Base-by-base conservation (phyloP, 345 rosid genomes). In the Melaleuca alternifolia region DNA sequence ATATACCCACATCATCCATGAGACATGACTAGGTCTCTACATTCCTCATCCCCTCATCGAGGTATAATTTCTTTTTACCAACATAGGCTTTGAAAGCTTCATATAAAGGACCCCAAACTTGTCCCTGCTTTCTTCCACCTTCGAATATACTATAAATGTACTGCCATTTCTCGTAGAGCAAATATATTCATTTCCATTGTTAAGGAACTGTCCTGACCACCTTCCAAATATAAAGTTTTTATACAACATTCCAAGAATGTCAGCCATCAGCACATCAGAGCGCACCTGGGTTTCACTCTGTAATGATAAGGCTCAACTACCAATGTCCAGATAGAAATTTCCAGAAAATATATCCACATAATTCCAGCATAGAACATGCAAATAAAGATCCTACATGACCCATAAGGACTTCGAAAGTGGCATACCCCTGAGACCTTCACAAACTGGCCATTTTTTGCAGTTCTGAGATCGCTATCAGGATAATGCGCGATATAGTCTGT, bases 381-480 rank as follows among this genome's bases (percentile, higher is more conserved):
- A 53, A 83, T 83, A 48, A 83, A 53, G 44, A 41, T 83, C 50
- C 84, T 26, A 82, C 20, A n/a, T 59, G 71, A 59, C 84, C 56
- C 61, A 44, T 9, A 26, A 30, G 26, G 48, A 52, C 26, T 83
- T 52, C 3, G 24, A 28, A 53, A 83, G 85, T 44, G 59, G 57
- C 96, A 85, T 96, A 97, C 99, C 99, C 99, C 99, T 62, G 99
- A 94, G 90, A 97, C 93, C 93, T 97, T 97, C 88, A 97, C 99
- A 86, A 92, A 94, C 91, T 97, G 98, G 52, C 99, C 99, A 79
- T 97, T 97, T 89, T 94, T 94, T 41, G 99, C 99, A 92, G 95
- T 95, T 95, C 99, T 91, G 54, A 97, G 94, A 90, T 97, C 99
- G 84, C 97, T 94, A 91, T 97, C 98, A 51, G 99, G 95, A 90